Evolutionary conservation across 2,329 filamentous ascomycete species (phyloP), one percentile per base, ranked within the genome.

Genomic region (Epichloe bromicola): DNA sequence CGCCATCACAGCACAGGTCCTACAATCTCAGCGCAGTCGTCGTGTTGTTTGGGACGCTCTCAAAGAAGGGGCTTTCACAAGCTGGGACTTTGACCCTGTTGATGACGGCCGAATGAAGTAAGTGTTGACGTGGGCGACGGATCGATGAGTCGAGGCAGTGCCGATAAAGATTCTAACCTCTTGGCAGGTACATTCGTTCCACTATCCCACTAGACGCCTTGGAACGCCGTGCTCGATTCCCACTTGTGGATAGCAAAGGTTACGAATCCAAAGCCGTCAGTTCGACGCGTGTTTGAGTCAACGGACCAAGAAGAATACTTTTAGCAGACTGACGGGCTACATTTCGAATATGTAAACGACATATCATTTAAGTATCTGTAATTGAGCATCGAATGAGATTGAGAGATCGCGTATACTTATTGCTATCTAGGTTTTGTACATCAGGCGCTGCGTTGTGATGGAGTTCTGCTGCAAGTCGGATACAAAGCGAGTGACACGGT

Each of bases 21-120:
- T 94, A 8, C 69, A 74, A 39, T 89, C 85, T 43, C 90, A 96
- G 72, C 83, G 89, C 41, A 82, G 84, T 61, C 79, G 90, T 14
- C 78, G 84, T 48, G 69, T 95, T 8, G 85, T 88, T 26, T 94
- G 88, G 83, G 79, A 78, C 40, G 87, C 90, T 0, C 74, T 96
- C 56, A 86, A 81, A 63, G 70, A 83, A 65, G 90, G 89, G 51
- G 73, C 73, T 37, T 88, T 87, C 58, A 85, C 86, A 39, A 79
- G 82, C 63, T 96, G 90, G 90, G 90, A 96, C 67, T 86, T 85
- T 68, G 79, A 90, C 69, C 88, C 88, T 0, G 69, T 75, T 3
- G 81, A 86, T 57, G 79, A 87, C 60, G 85, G 83, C 26, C 71
- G 75, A 46, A 73, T 79, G 57, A 85, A 84, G 74, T 82, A 70